Evolutionary conservation across 1,284 basidiomycete genomes (phyloP).

Genomic region (Pterulicium gracile): DNA sequence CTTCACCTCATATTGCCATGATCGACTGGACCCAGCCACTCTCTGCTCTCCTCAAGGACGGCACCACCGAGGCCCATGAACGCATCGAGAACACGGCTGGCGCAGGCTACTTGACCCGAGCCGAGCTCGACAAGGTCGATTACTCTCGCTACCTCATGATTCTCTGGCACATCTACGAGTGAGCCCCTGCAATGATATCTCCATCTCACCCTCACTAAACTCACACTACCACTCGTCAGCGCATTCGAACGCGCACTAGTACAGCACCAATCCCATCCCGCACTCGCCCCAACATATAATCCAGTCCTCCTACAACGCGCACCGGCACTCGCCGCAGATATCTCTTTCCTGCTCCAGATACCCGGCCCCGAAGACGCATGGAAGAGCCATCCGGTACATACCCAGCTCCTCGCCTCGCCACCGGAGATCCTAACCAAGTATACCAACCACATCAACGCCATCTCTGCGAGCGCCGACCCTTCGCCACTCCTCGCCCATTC

Average conservation of each 20-base stretch:
- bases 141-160: constrained; percentile 66
- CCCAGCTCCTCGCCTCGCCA: constrained; percentile 28
- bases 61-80: constrained; percentile 52
- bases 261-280: constrained; percentile 47
- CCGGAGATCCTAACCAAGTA: constrained; percentile 46
- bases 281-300: constrained; percentile 62
- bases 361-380: constrained; percentile 40
- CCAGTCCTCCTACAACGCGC: constrained; percentile 57
- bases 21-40: constrained; percentile 34
- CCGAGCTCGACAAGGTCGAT: constrained; percentile 51
- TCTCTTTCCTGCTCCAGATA: constrained; percentile 50
- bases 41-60: constrained; percentile 38
- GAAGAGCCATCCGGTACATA: constrained; percentile 44
- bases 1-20: constrained; percentile 21
- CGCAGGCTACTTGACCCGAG: constrained; percentile 49
- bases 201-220: constrained; percentile 1
- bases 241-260: constrained; percentile 59
- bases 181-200: constrained; percentile 19
- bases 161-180: constrained; percentile 75
- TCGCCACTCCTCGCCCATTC: constrained; percentile 63
- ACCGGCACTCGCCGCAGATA: constrained; percentile 51
- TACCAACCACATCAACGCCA: constrained; percentile 33
- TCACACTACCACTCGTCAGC: constrained; percentile 21
- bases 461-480: constrained; percentile 36
- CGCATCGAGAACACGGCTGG: constrained; percentile 49